phyloP scores from a whole-genome alignment of 2,329 filamentous ascomycete genomes.

The Biscogniauxia sp. region DNA sequence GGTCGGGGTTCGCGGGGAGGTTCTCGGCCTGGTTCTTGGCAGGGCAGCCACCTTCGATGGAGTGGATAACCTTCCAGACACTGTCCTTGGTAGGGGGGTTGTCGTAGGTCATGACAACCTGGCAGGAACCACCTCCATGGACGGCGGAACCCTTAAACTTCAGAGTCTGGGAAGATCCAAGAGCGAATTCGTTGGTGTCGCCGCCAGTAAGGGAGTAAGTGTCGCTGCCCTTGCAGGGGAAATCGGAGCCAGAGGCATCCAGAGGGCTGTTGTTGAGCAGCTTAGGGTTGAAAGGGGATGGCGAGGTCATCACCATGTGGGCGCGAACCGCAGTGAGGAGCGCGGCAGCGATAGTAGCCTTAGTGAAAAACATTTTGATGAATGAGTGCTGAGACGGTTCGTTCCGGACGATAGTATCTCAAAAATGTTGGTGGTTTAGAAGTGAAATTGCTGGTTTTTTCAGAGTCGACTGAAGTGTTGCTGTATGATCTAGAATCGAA shows the following conservation, averaged over 20 bases:
- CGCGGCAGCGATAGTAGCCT: slow-evolving; percentile 51
- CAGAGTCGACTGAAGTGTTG: slow-evolving; percentile 18
- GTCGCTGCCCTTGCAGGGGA: slow-evolving; percentile 72
- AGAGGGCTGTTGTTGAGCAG: slow-evolving; percentile 63
- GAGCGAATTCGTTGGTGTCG: slow-evolving; percentile 57
- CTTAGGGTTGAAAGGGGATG: slow-evolving; percentile 56
- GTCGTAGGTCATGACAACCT: slow-evolving; percentile 83
- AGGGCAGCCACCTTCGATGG: slow-evolving; percentile 83
- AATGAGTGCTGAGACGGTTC: slow-evolving; percentile 37
- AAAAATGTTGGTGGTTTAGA: slow-evolving; percentile 13
- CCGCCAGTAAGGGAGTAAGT: slow-evolving; percentile 44
- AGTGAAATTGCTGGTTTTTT: slow-evolving; percentile 15
- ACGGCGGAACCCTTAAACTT: slow-evolving; percentile 69
- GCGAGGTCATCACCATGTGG: slow-evolving; percentile 73
- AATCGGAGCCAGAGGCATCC: slow-evolving; percentile 58
- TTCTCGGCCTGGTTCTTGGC: slow-evolving; percentile 57
- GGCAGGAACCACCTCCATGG: slow-evolving; percentile 91
- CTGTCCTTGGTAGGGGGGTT: slow-evolving; percentile 61
- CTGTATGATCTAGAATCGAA: slow-evolving; percentile 5
- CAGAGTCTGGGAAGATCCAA: slow-evolving; percentile 62
- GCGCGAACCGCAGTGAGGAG: slow-evolving; percentile 61
- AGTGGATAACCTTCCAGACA: slow-evolving; percentile 86
- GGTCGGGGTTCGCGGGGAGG: slow-evolving; percentile 45
- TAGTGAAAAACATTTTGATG: slow-evolving; percentile 53
- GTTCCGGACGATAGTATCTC: slow-evolving; percentile 41